These are phyloP conservation scores for Gentiana dahurica DNA, from an alignment of 257 asterid genomes.

Conservation along the genomic window DNA sequence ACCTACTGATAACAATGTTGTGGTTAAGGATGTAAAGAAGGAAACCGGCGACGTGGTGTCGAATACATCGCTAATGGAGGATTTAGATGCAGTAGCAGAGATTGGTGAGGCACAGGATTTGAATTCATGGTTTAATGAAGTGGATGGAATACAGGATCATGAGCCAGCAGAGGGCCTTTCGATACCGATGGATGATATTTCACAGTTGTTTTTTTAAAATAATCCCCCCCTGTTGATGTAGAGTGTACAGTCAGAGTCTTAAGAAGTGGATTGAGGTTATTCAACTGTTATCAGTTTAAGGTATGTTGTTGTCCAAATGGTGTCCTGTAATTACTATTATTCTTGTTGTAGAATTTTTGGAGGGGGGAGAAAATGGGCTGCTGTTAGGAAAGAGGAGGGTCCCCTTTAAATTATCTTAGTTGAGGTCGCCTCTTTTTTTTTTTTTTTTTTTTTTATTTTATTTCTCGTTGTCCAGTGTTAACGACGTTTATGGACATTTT, in stretches of 20 bases:
- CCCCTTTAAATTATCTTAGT: too few relatives aligned
- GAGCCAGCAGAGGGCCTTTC: slow-evolving; percentile 54
- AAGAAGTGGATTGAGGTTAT: slow-evolving; percentile 23
- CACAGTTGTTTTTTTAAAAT: slow-evolving; percentile 51
- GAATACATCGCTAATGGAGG: slow-evolving; percentile 52
- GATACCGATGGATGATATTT: slow-evolving; percentile 88
- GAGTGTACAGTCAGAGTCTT: slow-evolving; percentile 42
- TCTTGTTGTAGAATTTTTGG: slow-evolving; percentile 15
- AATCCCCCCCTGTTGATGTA: slow-evolving; percentile 12
- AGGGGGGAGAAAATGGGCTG: too few relatives aligned
- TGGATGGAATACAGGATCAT: slow-evolving; percentile 56
- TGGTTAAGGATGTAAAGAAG: slow-evolving; percentile 29
- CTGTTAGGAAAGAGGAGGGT: too few relatives aligned
- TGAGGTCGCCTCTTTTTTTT: too few relatives aligned
- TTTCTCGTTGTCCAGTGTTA: slow-evolving; percentile 6
- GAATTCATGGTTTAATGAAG: slow-evolving; percentile 82
- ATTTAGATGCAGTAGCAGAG: slow-evolving; percentile 58
- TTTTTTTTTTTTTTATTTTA: too few relatives aligned
- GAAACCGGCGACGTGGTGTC: slow-evolving; percentile 16
- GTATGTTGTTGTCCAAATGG: slow-evolving; percentile 34
- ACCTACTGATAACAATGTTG: slow-evolving; percentile 26
- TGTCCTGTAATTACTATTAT: slow-evolving; percentile 52
- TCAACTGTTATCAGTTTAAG: slow-evolving; percentile 21
- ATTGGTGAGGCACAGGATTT: slow-evolving; percentile 68
- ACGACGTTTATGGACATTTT: too few relatives aligned